Conservation (phyloP, 331 rosid species). For the Stylosanthes scabra region DNA sequence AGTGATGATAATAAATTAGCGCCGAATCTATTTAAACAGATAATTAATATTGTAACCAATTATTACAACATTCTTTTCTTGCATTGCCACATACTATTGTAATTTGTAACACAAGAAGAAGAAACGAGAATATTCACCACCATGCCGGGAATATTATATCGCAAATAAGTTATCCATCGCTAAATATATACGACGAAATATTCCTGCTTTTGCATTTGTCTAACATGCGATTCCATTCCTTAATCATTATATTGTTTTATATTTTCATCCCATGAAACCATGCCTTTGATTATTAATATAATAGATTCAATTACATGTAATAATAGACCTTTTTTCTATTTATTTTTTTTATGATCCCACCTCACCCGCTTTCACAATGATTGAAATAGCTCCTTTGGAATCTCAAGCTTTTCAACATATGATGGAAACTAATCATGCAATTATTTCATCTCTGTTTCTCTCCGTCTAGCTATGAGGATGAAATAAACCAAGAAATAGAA, state of each 20-base stretch:
- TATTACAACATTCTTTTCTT: not conserved
- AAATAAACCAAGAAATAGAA: constrained; percentile 21
- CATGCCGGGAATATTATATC: constrained; percentile 15
- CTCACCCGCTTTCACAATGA: not conserved
- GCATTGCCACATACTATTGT: constrained; percentile 7
- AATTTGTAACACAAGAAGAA: not conserved
- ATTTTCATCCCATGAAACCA: no score
- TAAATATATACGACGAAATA: not conserved
- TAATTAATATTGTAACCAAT: not conserved
- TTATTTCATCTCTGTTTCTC: not conserved
- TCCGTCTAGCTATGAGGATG: not conserved
- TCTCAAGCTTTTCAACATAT: no score
- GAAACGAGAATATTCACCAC: constrained; percentile 25
- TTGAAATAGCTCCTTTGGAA: no score
- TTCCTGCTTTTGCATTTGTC: not conserved
- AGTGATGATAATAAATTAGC: constrained; percentile 35
- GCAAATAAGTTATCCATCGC: no score
- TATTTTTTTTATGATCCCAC: not conserved
- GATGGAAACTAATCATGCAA: not conserved
- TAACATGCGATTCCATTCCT: not conserved
- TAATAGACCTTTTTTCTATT: no score
- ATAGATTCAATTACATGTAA: no score
- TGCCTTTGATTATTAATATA: no score
- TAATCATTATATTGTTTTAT: no score
- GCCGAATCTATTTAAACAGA: not conserved